These are phyloP conservation scores for Plantago lanceolata DNA, from an alignment of 305 asterid species.

Conservation along the genomic window DNA sequence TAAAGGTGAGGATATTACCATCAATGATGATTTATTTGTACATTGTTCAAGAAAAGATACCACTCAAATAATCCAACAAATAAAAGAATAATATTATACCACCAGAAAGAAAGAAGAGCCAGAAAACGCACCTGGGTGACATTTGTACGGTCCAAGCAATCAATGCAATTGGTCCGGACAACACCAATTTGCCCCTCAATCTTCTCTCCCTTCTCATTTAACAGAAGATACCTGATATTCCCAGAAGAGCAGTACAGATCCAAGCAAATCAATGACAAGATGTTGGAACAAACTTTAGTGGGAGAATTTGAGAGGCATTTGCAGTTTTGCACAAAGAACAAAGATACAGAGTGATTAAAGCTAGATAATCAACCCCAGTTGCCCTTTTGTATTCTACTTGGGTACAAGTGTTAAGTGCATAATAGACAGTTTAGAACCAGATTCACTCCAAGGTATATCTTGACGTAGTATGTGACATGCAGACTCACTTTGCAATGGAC, in stretches of 20 bases:
- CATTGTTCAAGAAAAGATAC: neutral
- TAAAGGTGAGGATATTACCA: too few relatives aligned
- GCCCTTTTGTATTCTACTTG: neutral
- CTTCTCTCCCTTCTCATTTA: constrained; percentile 89
- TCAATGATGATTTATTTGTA: too few relatives aligned
- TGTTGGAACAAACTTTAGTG: neutral
- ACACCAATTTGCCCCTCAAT: constrained; percentile 83
- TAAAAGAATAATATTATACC: neutral
- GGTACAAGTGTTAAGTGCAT: neutral
- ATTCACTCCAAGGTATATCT: constrained; percentile 11
- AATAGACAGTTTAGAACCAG: too few relatives aligned
- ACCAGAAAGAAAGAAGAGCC: constrained; percentile 7
- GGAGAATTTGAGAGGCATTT: neutral
- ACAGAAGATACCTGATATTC: constrained; percentile 68
- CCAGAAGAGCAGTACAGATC: constrained; percentile 20
- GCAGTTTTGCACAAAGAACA: neutral
- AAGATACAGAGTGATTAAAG: neutral
- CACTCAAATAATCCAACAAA: neutral
- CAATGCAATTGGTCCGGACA: constrained; percentile 97
- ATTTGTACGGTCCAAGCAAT: constrained; percentile 98
- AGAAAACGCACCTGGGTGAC: constrained; percentile 77
- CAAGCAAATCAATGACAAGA: constrained; percentile 23
- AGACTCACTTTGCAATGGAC: neutral
- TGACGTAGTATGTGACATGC: neutral
- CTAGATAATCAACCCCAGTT: neutral